These are phyloP conservation scores for Aspergillus sclerotiicarbonarius DNA, from an alignment of 495 filamentous ascomycete species.

Conservation along the genomic window DNA sequence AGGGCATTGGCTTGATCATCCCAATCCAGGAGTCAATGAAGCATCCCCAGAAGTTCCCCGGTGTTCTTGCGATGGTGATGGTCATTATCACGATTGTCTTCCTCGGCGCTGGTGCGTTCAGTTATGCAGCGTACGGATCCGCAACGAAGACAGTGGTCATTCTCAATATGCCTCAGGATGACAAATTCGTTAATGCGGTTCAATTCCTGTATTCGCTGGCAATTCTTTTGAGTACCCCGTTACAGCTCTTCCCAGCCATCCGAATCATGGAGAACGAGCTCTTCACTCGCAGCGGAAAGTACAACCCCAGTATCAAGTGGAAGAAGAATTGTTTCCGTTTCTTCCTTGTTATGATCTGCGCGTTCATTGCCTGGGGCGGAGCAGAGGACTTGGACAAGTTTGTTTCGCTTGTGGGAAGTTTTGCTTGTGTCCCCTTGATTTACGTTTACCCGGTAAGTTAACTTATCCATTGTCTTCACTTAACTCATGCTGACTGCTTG, in stretches of 20 bases:
- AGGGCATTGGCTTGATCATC: constrained; percentile 97
- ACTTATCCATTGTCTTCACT: constrained; percentile 10
- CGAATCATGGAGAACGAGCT: constrained; percentile 67
- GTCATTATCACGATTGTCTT: constrained; percentile 90
- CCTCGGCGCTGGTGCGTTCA: constrained; percentile 84
- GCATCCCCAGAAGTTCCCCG: constrained; percentile 80
- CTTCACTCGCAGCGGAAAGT: constrained; percentile 84
- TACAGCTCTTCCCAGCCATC: constrained; percentile 94
- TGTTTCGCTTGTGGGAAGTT: constrained; percentile 90
- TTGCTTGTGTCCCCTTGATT: constrained; percentile 94
- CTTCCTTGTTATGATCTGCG: constrained; percentile 81
- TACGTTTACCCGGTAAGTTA: constrained; percentile 91
- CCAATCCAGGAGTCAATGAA: constrained; percentile 98
- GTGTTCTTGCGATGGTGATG: constrained; percentile 85
- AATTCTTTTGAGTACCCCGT: constrained; percentile 87
- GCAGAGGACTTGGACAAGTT: constrained; percentile 96
- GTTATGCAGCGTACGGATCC: constrained; percentile 94
- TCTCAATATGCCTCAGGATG: constrained; percentile 92
- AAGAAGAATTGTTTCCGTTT: constrained; percentile 97
- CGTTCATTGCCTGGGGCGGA: constrained; percentile 84
- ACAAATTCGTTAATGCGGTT: constrained; percentile 91
- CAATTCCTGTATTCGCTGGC: constrained; percentile 95
- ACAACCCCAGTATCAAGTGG: constrained; percentile 96
- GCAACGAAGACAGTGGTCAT: constrained; percentile 94
- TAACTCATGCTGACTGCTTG: constrained; percentile 12